These are phyloP conservation scores for Geotrichum cucujoidarum DNA, from an alignment of 1,139 yeast genomes.

Conservation along the genomic window DNA sequence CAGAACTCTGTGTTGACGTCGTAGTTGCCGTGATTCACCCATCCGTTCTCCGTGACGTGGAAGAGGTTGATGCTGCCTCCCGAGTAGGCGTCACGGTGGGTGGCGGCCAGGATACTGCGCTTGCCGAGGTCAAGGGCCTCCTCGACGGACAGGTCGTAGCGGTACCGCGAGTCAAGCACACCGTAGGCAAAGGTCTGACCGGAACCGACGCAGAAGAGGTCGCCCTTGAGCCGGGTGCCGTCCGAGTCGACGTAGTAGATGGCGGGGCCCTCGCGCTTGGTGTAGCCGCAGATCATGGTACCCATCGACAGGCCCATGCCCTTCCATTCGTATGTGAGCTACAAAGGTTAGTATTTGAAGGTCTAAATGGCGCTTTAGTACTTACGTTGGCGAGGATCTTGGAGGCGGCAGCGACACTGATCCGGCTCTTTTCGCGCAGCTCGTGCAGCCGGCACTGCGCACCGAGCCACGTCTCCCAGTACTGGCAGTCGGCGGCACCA, in stretches of 20 bases:
- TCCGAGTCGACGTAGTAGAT: slow-evolving; percentile 95
- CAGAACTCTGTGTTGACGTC: slow-evolving; percentile 90
- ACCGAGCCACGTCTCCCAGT: slow-evolving; percentile 99
- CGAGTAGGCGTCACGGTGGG: slow-evolving; percentile 97
- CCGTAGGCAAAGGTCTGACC: slow-evolving; percentile 99
- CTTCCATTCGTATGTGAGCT: slow-evolving; percentile 81
- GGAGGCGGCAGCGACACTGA: slow-evolving; percentile 94
- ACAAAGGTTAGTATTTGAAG: background rate
- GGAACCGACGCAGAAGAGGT: slow-evolving; percentile 94
- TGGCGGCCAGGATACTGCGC: slow-evolving; percentile 93
- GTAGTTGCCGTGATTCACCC: slow-evolving; percentile 93
- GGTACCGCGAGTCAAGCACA: slow-evolving; percentile 86
- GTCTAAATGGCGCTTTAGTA: background rate
- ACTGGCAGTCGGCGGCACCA: slow-evolving; percentile 99
- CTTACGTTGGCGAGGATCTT: slow-evolving; percentile 70
- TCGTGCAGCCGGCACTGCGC: slow-evolving; percentile 94
- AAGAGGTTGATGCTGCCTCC: slow-evolving; percentile 95
- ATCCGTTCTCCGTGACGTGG: slow-evolving; percentile 89
- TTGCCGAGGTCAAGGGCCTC: slow-evolving; percentile 93
- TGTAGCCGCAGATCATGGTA: slow-evolving; percentile 97
- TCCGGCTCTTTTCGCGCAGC: slow-evolving; percentile 87
- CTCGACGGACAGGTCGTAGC: slow-evolving; percentile 84
- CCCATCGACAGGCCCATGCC: slow-evolving; percentile 99
- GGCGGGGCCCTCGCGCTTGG: slow-evolving; percentile 92
- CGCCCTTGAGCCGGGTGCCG: slow-evolving; percentile 94